Evolutionary conservation across 768 basidiomycete species (phyloP), one percentile per base, ranked within the genome.

Genomic region (Boletales sp.): DNA sequence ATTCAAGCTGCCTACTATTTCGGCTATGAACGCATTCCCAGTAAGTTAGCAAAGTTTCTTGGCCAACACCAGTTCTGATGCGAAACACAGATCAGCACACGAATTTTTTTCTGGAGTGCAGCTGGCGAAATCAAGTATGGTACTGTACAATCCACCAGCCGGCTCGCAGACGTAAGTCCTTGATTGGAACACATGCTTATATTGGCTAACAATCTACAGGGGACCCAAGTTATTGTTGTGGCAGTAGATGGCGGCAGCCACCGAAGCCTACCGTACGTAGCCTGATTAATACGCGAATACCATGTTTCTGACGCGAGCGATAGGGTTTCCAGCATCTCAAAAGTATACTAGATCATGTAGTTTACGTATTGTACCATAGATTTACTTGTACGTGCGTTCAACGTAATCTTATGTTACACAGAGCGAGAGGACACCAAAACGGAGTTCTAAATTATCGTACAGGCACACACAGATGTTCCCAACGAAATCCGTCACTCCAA

Each of bases 11-110:
- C 61, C 76, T 65, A 63, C 69, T 83, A 79, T 83, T 82, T 80
- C 78, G 83, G 78, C 80, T 84, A 86, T 86, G 84, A 87, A 86
- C 74, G 74, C 73, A 52, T 82, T 78, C 65, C 78, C 80, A 31
- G 81, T 86, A 60, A 56, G 83, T 71, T 21, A 19, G 32, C 45
- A 29, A n/a, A n/a, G n/a, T n/a, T n/a, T 35, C 41, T 31, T 36
- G 45, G 45, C n/a, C n/a, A n/a, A 37, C 41, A 5, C 47, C 24
- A 27, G 4, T 27, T 30, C 54, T 57, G 63, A 65, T 54, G 50
- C 47, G 18, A 36, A 48, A 43, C 5, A 27, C 6, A 90, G 87
- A 72, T 74, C 47, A 85, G 86, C 58, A 82, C 84, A 54, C 75
- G 78, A 45, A 83, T 90, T 42, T 82, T 80, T 60, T 89, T 79